Evolutionary conservation across 169 alveolate genomes (phyloP).

Genomic region (Eimeria falciformis): DNA sequence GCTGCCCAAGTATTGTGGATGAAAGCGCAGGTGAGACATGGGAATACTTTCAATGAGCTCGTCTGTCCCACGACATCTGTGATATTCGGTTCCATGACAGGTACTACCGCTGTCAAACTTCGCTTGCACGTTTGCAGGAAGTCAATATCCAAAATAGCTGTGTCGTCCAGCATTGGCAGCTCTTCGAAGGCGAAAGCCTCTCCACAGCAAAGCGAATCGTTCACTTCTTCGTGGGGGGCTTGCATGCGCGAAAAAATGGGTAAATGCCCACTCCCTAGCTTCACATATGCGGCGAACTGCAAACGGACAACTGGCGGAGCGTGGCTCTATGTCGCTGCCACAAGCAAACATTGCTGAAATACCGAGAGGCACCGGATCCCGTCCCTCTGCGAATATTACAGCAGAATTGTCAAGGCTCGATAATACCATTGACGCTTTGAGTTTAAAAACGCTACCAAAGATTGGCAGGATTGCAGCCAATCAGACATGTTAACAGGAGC

Average conservation of each 20-base stretch:
- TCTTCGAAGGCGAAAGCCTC: not conserved
- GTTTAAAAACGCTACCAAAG: too few relatives aligned
- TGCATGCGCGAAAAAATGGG: too few relatives aligned
- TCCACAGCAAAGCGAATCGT: not conserved
- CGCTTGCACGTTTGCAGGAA: not conserved
- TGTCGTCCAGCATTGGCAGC: conserved; percentile 18
- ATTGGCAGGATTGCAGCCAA: too few relatives aligned
- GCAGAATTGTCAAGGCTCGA: too few relatives aligned
- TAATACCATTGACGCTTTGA: too few relatives aligned
- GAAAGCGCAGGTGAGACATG: not conserved
- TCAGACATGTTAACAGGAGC: too few relatives aligned
- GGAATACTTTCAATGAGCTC: not conserved
- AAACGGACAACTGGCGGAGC: too few relatives aligned
- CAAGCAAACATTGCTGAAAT: too few relatives aligned
- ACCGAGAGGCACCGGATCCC: too few relatives aligned
- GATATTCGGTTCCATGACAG: not conserved
- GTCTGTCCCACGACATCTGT: not conserved
- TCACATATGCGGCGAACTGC: not conserved
- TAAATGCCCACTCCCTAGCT: too few relatives aligned
- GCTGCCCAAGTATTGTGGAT: conserved; percentile 9
- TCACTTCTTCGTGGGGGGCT: conserved; percentile 29
- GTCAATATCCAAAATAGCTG: conserved; percentile 10
- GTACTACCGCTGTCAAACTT: not conserved
- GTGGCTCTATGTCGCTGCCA: too few relatives aligned
- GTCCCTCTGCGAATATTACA: too few relatives aligned